These are phyloP conservation scores for Epithele typhae DNA, from an alignment of 768 basidiomycete genomes.

Conservation along the genomic window DNA sequence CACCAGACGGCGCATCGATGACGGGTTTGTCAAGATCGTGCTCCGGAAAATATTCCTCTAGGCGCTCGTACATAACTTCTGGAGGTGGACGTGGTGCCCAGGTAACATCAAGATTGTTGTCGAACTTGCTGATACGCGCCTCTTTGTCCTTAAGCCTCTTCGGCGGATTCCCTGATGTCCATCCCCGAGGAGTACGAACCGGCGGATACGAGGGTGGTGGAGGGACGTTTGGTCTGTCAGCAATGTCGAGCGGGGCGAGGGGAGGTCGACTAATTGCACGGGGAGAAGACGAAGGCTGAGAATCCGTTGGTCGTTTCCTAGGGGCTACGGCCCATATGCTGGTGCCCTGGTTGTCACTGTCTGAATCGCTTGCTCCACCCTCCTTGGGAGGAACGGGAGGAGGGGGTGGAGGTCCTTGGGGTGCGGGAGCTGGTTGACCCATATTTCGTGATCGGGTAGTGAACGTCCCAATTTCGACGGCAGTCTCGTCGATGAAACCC, in stretches of 20 bases:
- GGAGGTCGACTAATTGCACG: slow-evolving; percentile 13
- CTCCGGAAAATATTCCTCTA: slow-evolving; percentile 94
- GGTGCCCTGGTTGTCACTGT: slow-evolving; percentile 43
- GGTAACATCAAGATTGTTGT: slow-evolving; percentile 52
- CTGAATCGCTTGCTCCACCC: slow-evolving; percentile 37
- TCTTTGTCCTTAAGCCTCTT: slow-evolving; percentile 22
- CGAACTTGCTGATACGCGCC: slow-evolving; percentile 25
- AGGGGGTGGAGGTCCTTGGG: slow-evolving; percentile 8
- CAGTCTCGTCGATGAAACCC: slow-evolving; percentile 18
- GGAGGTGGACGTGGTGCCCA: slow-evolving; percentile 91
- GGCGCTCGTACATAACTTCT: slow-evolving; percentile 88
- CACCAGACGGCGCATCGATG: slow-evolving; percentile 79
- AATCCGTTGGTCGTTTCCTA: slow-evolving; percentile 5
- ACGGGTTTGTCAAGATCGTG: slow-evolving; percentile 96
- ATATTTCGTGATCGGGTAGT: slow-evolving; percentile 9
- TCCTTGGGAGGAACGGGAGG: no score
- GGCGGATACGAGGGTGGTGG: slow-evolving; percentile 18
- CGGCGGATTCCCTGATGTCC: slow-evolving; percentile 2
- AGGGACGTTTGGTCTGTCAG: background rate
- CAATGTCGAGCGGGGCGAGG: slow-evolving; percentile 20
- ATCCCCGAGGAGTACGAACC: slow-evolving; percentile 5
- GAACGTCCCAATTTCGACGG: slow-evolving; percentile 9
- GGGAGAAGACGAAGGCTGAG: slow-evolving; percentile 6
- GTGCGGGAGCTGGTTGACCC: slow-evolving; percentile 1
- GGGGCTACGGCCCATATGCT: slow-evolving; percentile 45